Evolutionary conservation across 768 basidiomycete genomes (phyloP), one percentile per base, ranked within the genome.

Genomic region (Gloeophyllum trabeum): DNA sequence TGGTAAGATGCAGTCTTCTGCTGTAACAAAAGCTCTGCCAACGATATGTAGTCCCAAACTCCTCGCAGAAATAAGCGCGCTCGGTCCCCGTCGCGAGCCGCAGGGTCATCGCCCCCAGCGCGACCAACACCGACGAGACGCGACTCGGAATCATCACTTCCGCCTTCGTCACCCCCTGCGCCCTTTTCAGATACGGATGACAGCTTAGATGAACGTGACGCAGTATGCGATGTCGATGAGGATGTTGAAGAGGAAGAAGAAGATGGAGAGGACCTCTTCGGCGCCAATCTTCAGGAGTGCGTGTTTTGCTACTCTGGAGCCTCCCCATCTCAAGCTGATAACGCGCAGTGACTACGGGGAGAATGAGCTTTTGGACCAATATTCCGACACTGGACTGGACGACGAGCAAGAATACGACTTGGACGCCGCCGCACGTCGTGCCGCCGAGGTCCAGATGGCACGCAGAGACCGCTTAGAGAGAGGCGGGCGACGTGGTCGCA

Each of bases 201-300:
- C 21, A 66, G 62, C 37, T 52, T 67, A 35, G 63, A 63, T 16
- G 69, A 67, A 39, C 63, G 60, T 6, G 80, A 84, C 49, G 76
- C 70, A 1, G 69, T 84, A 3, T 65, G 58, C 42, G 77, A 83
- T 52, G 62, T 76, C 12, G 78, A 79, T n/a, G 80, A 79, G 40
- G 81, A 73, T 3, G 75, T 70, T 5, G 66, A 67, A 22, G 86
- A 78, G 4, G 62, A 61, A n/a, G 86, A 82, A 7, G 90, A 73
- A n/a, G 84, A 87, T 19, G 88, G 87, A 26, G 94, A 97, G 59
- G 94, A 98, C 63, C 75, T 99, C 34, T 97, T 93, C 59, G 86
- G 71, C 24, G 79, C 91, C n/a, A 69, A 66, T 39, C 60, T 88
- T 45, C 76, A 84, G 59, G 71, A 70, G 93, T 88, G 55, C 51